Base-by-base conservation (phyloP, 2,329 filamentous ascomycete species). In the Paramyrothecium roridum region DNA sequence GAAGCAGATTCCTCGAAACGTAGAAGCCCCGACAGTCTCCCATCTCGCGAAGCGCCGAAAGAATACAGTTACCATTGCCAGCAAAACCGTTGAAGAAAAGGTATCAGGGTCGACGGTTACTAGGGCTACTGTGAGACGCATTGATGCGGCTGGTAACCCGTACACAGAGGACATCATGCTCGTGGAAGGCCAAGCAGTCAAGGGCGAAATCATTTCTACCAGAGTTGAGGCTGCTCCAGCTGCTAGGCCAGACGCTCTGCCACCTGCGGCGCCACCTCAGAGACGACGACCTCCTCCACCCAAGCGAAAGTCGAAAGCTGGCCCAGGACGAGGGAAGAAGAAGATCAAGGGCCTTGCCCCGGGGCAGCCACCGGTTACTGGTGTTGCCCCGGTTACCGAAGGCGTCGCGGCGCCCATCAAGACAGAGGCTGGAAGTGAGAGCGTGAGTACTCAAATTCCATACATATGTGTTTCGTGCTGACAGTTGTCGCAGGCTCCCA, bases 101-200 rank as follows among this genome's bases (percentile, higher is more conserved):
- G 59, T 66, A 3, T 64, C 73, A 17, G 79, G 77, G 2, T 80
- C 84, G 3, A 90, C 79, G 7, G 74, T 95, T 64, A 87, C 90
- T 8, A 89, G 89, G 65, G 91, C 90, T 0, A 95, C 89, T 21
- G 90, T 97, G 53, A 85, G 89, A 63, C 86, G 88, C 61, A 77
- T 88, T 12, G 91, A 96, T 67, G 86, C 88, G 4, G 84, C 85
- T 1, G 93, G 93, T 22, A 93, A 93, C 63, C 82, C 90, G 11
- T 91, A 90, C 57, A 87, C 93, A 2, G 91, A 95, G 70, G 91
- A 96, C 65, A 86, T 95, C 8, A 89, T 91, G 20, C 81, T 96
- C 3, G 83, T 86, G 6, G 89, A 93, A 55, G 92, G 91, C 1
- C 89, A 95, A 67, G 77, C 79, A 6, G 82, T 96, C 1, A 89